Evolutionary conservation across 805 yeast species (phyloP).

Genomic region (Soucietia sequanensis): DNA sequence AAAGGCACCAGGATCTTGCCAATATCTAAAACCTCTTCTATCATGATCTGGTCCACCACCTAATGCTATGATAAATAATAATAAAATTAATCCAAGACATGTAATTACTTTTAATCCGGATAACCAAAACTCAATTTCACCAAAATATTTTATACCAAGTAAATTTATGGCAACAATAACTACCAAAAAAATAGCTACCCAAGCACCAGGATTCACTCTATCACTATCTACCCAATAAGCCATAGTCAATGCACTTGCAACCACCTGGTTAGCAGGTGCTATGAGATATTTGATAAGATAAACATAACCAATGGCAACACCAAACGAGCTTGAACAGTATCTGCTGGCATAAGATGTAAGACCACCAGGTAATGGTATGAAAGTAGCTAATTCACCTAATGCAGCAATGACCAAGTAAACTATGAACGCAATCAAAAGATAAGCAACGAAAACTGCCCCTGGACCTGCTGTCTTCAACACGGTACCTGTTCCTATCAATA

Average conservation of each 20-base stretch:
- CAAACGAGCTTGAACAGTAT: slow-evolving; percentile 64
- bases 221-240: slow-evolving; percentile 47
- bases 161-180: slow-evolving; percentile 41
- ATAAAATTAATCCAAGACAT: slow-evolving; percentile 62
- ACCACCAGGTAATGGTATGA: slow-evolving; percentile 63
- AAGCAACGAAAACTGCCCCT: slow-evolving; percentile 60
- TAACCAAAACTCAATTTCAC: slow-evolving; percentile 63
- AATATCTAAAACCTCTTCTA: slow-evolving; percentile 69
- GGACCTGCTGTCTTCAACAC: slow-evolving; percentile 50
- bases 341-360: slow-evolving; percentile 65
- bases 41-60: slow-evolving; percentile 82
- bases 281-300: slow-evolving; percentile 56
- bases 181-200: slow-evolving; percentile 50
- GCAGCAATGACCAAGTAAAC: slow-evolving; percentile 70
- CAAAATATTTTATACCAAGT: slow-evolving; percentile 51
- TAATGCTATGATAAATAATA: slow-evolving; percentile 61
- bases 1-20: slow-evolving; percentile 69
- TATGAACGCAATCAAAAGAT: slow-evolving; percentile 65
- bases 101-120: slow-evolving; percentile 64
- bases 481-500: slow-evolving; percentile 17
- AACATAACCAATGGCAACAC: slow-evolving; percentile 67
- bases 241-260: slow-evolving; percentile 56
- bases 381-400: slow-evolving; percentile 68
- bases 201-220: slow-evolving; percentile 53
- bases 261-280: slow-evolving; percentile 62